Evolutionary conservation across 768 basidiomycete species (phyloP), one percentile per base, ranked within the genome.

Genomic region (Plicaturopsis crispa): DNA sequence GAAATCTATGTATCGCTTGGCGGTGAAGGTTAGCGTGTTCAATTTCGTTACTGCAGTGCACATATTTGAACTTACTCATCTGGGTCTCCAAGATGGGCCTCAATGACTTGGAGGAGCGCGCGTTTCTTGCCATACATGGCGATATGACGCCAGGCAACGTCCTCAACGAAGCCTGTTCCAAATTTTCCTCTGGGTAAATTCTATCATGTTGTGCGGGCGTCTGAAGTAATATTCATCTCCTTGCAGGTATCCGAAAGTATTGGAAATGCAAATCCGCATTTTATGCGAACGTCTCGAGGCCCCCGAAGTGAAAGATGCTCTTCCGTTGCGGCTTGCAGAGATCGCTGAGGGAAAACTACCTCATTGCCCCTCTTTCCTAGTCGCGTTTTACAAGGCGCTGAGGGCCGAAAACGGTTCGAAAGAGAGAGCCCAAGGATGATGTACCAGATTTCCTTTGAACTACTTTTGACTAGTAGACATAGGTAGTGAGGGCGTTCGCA

Each of bases 1-100:
- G 40, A 62, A 63, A 49, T 62, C 60, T 7, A 62, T 63, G 62
- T 63, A 60, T 46, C 56, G 60, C 36, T 47, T 62, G 6, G 60
- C 60, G 17, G 26, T 11, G 13, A 46, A 21, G 16, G 60, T 61
- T 37, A 43, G 26, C 26, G 14, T 8, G 26, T 28, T 8, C n/a
- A n/a, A n/a, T n/a, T 28, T 14, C 14, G 26, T 28, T 8, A 8
- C 8, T 28, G 8, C 26, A 28, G 26, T 28, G 8, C 26, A 28
- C 14, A 8, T 14, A 8, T 28, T 28, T 28, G n/a, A n/a, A n/a
- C n/a, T n/a, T n/a, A n/a, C n/a, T 28, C 26, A 28, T 14, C 14
- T 14, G 26, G 8, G 10, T 8, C 26, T 8, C 26, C 26, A 39
- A 56, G 55, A 36, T 56, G 10, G 51, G 45, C 26, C 48, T 59